Evolutionary conservation across 129 eudicot genomes (phyloP).

Genomic region (Deinandra increscens): DNA sequence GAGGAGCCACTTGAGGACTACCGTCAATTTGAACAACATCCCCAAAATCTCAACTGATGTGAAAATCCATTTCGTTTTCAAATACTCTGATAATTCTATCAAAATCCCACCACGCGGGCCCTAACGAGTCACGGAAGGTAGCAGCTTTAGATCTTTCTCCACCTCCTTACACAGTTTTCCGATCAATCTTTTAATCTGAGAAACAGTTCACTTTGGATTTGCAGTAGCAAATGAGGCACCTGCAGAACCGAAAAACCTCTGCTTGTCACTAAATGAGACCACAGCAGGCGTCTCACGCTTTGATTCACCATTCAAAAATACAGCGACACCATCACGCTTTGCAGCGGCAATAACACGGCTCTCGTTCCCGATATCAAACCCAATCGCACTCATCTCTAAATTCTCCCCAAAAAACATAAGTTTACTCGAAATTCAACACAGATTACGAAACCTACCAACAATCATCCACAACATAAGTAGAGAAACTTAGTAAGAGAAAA

Average conservation of each 20-base stretch:
- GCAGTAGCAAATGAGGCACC: slow-evolving; percentile 75
- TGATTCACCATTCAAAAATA: slow-evolving; percentile 66
- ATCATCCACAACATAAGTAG: too few relatives aligned
- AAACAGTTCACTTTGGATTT: slow-evolving; percentile 71
- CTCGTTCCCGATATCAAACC: slow-evolving; percentile 89
- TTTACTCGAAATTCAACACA: not conserved
- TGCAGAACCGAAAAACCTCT: slow-evolving; percentile 75
- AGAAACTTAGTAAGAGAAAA: too few relatives aligned
- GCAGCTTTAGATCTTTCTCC: slow-evolving; percentile 56
- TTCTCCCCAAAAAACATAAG: not conserved
- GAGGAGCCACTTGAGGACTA: too few relatives aligned
- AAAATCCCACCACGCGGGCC: slow-evolving; percentile 73
- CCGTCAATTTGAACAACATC: slow-evolving; percentile 70
- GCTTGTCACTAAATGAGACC: slow-evolving; percentile 80
- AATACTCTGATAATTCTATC: slow-evolving; percentile 63
- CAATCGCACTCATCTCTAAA: slow-evolving; percentile 81
- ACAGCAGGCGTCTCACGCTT: slow-evolving; percentile 72
- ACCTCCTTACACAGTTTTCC: slow-evolving; percentile 61
- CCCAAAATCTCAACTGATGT: slow-evolving; percentile 76
- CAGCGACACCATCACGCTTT: slow-evolving; percentile 71
- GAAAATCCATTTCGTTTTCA: slow-evolving; percentile 49
- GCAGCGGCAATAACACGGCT: slow-evolving; percentile 65
- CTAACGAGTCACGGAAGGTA: slow-evolving; percentile 68
- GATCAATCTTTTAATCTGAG: slow-evolving; percentile 78
- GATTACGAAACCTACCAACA: not conserved